These are phyloP conservation scores for Mycena kentingensis DNA, from an alignment of 768 basidiomycete genomes.

Conservation along the genomic window DNA sequence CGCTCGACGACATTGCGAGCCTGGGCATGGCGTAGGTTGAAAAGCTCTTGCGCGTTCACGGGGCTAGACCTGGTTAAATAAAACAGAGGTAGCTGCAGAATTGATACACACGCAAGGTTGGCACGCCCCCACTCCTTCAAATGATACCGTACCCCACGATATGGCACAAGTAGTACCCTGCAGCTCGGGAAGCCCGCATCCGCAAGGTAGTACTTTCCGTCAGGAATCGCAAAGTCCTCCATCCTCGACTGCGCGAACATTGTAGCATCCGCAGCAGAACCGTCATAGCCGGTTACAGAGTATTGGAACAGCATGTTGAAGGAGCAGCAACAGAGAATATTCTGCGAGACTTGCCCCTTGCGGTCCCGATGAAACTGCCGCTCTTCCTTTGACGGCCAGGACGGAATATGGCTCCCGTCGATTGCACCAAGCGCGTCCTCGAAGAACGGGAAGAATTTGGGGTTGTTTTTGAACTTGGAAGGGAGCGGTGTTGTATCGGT, in stretches of 20 bases:
- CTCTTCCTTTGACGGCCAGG: conserved; percentile 7
- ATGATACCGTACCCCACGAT: conserved; percentile 28
- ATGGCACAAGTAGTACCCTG: conserved; percentile 29
- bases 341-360: conserved; percentile 33
- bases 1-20: conserved; percentile 39
- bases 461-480: conserved; percentile 17
- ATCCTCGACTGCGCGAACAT: conserved; percentile 28
- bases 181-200: conserved; percentile 28
- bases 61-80: conserved; percentile 24
- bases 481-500: no score
- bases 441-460: conserved; percentile 32
- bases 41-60: conserved; percentile 33
- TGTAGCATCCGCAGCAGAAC: conserved; percentile 33
- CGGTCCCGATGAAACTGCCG: conserved; percentile 9
- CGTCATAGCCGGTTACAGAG: conserved; percentile 38
- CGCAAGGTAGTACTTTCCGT: conserved; percentile 25
- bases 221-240: conserved; percentile 20
- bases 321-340: conserved; percentile 33
- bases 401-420: conserved; percentile 27
- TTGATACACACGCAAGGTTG: not conserved
- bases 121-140: conserved; percentile 29
- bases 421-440: conserved; percentile 29
- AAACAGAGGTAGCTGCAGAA: not conserved
- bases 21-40: conserved; percentile 38
- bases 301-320: conserved; percentile 35